Conservation (phyloP, 1,284 basidiomycete species). For the Polyporus tsugae region DNA sequence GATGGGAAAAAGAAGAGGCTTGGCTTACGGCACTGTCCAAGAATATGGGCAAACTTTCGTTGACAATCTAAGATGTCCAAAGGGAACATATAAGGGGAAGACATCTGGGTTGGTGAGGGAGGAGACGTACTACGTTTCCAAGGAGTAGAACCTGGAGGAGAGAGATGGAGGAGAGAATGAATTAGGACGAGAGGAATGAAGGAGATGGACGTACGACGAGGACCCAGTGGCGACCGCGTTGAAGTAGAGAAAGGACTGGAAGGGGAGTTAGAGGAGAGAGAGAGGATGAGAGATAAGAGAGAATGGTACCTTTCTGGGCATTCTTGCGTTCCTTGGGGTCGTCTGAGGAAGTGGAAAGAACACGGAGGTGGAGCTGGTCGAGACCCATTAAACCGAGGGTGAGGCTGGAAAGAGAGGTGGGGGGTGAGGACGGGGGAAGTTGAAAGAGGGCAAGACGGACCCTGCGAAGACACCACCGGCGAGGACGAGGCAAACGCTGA, state of each 20-base stretch:
- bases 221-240: constrained; percentile 92
- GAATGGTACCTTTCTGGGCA: constrained; percentile 70
- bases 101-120: background rate
- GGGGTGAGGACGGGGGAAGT: background rate
- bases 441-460: constrained; percentile 53
- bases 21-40: constrained; percentile 82
- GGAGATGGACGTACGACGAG: constrained; percentile 71
- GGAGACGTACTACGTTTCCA: constrained; percentile 79
- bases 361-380: constrained; percentile 91
- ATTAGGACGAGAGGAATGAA: no score
- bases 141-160: constrained; percentile 75
- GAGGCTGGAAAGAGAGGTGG: constrained; percentile 51
- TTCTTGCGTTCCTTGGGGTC: constrained; percentile 72
- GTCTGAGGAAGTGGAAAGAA: constrained; percentile 83
- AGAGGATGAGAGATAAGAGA: background rate
- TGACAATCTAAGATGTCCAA: constrained; percentile 68
- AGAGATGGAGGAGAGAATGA: background rate
- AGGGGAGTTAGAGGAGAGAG: background rate
- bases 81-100: background rate
- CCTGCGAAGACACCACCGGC: constrained; percentile 88
- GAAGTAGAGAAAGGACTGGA: constrained; percentile 81
- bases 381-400: constrained; percentile 96
- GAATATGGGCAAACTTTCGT: constrained; percentile 95
- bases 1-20: background rate
- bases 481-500: constrained; percentile 76